These are phyloP conservation scores for Meyerozyma guilliermondii DNA, from an alignment of 1,139 yeast species.

Conservation along the genomic window DNA sequence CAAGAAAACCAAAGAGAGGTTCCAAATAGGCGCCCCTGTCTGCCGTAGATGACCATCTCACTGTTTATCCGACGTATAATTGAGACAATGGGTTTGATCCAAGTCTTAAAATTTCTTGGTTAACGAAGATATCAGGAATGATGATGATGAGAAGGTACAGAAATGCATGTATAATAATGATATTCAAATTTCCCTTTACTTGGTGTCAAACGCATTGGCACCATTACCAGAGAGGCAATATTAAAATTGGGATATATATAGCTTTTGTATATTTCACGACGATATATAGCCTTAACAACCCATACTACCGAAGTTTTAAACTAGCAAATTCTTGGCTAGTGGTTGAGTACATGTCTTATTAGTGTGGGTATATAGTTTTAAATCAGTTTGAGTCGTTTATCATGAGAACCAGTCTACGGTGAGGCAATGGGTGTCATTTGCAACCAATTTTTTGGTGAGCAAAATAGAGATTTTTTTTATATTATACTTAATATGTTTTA, in stretches of 20 bases:
- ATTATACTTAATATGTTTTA: neutral
- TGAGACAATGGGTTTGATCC: neutral
- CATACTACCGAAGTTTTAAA: neutral
- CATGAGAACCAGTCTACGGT: neutral
- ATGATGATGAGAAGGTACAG: conserved; percentile 2
- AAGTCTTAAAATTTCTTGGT: neutral
- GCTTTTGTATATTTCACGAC: neutral
- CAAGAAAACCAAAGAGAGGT: conserved; percentile 67
- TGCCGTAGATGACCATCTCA: conserved; percentile 1
- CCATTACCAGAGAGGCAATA: neutral
- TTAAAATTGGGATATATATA: neutral
- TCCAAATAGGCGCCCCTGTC: conserved; percentile 31
- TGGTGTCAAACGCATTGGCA: neutral
- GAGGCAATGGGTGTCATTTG: neutral
- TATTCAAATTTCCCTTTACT: conserved; percentile 1
- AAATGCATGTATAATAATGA: conserved; percentile 2
- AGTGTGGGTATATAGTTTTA: neutral
- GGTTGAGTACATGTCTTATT: neutral
- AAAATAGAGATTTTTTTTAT: neutral
- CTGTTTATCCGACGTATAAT: neutral
- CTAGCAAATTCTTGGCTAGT: neutral
- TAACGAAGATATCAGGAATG: neutral
- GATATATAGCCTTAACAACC: conserved; percentile 1
- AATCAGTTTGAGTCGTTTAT: neutral
- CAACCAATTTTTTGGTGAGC: neutral